Evolutionary conservation across 106 monocot species (phyloP), one percentile per base, ranked within the genome.

Genomic region (Dendrobium huoshanense): DNA sequence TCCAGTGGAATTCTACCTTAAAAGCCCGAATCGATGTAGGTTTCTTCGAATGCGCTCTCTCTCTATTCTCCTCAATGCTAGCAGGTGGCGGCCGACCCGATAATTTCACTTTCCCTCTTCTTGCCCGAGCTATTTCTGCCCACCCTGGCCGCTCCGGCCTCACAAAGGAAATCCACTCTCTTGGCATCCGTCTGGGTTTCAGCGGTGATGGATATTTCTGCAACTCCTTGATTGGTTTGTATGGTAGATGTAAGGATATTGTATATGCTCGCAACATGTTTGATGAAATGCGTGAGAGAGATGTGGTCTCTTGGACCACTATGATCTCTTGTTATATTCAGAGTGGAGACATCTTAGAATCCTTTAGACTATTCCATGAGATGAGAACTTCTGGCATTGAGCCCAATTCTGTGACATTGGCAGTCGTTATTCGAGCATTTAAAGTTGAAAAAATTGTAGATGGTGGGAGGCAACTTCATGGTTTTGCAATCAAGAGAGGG

Each of bases 301-400:
- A 91, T 80, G 88, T 87, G 15, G 91, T 89, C 41, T 83, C 88
- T 73, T 91, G 91, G 91, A 91, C 91, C 19, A 83, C 83, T 4
- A 19, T 91, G 54, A 87, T 91, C 6, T 87, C 87, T 2, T 87
- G 77, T 17, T 79, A 79, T 44, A 81, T 79, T 45, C 37, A 51
- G 8, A 9, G 4, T 55, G 87, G 85, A 19, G 15, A 81, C 20
- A 0, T 42, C 25, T 9, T 5, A 8, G 86, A 85, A 41, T 75
- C 83, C n/a, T 81, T 72, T 45, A 17, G 37, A 9, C n/a, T 89
- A 68, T 80, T 91, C 16, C 42, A 16, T 3, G 65, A 68, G 2
- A 89, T 91, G 88, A 51, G 54, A 41, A n/a, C 80, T 41, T 51
- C 49, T 10, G 81, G 85, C 24, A 59, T 76, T 16, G 64, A 79